Evolutionary conservation across 2,329 filamentous ascomycete species (phyloP).

Genomic region (Zelopaecilomyces penicillatus): DNA sequence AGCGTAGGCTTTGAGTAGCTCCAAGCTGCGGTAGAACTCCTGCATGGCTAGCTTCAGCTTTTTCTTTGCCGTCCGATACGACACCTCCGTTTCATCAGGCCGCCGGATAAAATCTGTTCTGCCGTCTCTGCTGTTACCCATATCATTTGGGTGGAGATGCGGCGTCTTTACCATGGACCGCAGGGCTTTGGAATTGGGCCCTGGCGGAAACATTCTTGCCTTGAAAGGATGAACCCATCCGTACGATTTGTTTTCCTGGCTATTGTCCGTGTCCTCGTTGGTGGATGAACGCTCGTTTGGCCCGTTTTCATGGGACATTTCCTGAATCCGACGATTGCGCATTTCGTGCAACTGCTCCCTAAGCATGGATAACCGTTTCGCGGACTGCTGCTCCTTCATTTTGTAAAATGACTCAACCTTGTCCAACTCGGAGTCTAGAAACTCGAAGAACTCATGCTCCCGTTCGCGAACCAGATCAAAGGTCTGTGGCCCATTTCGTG

Average conservation of each 20-base stretch:
- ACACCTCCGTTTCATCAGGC: slow-evolving; percentile 47
- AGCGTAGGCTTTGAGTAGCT: slow-evolving; percentile 86
- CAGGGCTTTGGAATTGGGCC: slow-evolving; percentile 53
- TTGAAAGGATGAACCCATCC: slow-evolving; percentile 47
- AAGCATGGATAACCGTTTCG: slow-evolving; percentile 59
- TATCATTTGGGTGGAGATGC: slow-evolving; percentile 22
- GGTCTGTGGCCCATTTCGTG: slow-evolving; percentile 19
- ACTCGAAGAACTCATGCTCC: slow-evolving; percentile 79
- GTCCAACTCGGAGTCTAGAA: slow-evolving; percentile 73
- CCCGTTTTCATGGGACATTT: slow-evolving; percentile 44
- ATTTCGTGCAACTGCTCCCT: slow-evolving; percentile 87
- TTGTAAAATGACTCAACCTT: slow-evolving; percentile 91
- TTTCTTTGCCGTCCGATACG: slow-evolving; percentile 79
- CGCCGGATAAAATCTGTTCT: slow-evolving; percentile 44
- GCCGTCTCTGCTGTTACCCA: slow-evolving; percentile 17
- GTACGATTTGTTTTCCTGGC: slow-evolving; percentile 19
- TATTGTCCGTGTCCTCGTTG: slow-evolving; percentile 16
- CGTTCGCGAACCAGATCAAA: slow-evolving; percentile 59
- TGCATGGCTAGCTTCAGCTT: slow-evolving; percentile 87
- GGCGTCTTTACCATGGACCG: slow-evolving; percentile 46
- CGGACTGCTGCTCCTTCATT: slow-evolving; percentile 79
- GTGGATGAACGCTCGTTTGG: slow-evolving; percentile 19
- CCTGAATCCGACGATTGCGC: slow-evolving; percentile 71
- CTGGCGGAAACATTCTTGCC: slow-evolving; percentile 45
- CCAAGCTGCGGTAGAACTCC: slow-evolving; percentile 86